Base-by-base conservation (phyloP, 2,329 filamentous ascomycete species). In the Trichoderma sp. region DNA sequence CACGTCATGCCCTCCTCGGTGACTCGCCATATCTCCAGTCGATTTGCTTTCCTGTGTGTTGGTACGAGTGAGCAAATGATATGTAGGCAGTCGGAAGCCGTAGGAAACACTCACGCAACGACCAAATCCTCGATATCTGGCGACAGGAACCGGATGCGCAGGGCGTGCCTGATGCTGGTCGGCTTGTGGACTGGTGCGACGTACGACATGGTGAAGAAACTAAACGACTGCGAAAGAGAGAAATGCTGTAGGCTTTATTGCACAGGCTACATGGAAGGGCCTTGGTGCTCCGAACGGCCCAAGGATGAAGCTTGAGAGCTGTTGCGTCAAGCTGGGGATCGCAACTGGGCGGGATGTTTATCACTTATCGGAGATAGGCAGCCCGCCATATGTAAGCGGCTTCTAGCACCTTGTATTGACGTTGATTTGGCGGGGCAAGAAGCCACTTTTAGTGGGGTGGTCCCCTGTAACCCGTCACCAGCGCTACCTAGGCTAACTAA, bases 121-220 rank as follows among this genome's bases (percentile, higher is more conserved):
- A 98, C 90, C 74, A 99, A 85, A 76, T 93, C 94, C 77, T 97
- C 92, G 73, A 94, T 89, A 65, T 93, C 89, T 5, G 89, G 84
- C 57, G 88, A 87, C 66, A 97, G 85, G 76, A 98, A 91, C 76
- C 90, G 90, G 73, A 95, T 87, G 79, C 92, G 93, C 75, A 98
- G 81, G 15, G 95, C 95, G 87, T 97, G 93, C 70, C 95, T 91
- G 74, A 98, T 91, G 84, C 94, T 97, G 80, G 93, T 98, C 28
- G 96, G 92, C 77, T 91, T 88, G 81, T 99, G 96, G 71, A 99
- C 96, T 50, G 96, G 95, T 73, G 94, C 94, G 78, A 99, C 86
- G 81, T 98, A 99, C 67, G 96, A 93, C 96, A 99, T 99, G 70
- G 62, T 78, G 74, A 55, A 34, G 30, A 13, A 57, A 8, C 9